These are phyloP conservation scores for Coemansia biformis DNA, from an alignment of 192 early-diverging fungal genomes.

Conservation along the genomic window DNA sequence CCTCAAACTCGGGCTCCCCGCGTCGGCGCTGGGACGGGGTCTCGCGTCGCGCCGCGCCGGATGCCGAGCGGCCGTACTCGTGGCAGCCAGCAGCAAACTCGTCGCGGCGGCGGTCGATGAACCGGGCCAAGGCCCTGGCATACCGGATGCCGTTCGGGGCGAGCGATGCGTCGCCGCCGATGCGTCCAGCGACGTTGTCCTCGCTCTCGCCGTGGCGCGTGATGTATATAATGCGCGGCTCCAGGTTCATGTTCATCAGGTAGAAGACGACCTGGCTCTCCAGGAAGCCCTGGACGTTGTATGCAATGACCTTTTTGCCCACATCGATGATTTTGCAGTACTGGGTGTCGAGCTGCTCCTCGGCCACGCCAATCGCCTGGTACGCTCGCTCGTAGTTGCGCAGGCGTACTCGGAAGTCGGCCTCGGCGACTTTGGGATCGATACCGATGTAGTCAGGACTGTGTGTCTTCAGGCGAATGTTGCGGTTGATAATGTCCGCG, in stretches of 20 bases:
- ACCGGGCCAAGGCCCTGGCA: conserved; percentile 67
- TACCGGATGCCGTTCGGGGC: conserved; percentile 68
- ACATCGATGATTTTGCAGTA: conserved; percentile 97
- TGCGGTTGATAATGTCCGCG: conserved; percentile 64
- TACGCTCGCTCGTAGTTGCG: conserved; percentile 93
- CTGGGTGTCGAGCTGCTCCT: conserved; percentile 73
- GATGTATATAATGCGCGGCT: conserved; percentile 79
- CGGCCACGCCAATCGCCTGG: conserved; percentile 72
- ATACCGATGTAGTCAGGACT: conserved; percentile 93
- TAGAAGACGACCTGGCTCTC: conserved; percentile 94
- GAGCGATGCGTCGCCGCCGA: conserved; percentile 84
- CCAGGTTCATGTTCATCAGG: conserved; percentile 95
- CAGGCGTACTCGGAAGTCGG: conserved; percentile 81
- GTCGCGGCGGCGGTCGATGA: conserved; percentile 60
- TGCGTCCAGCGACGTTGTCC: conserved; percentile 77
- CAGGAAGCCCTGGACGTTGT: conserved; percentile 92
- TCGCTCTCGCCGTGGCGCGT: conserved; percentile 89
- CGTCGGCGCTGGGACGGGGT: too few species aligned
- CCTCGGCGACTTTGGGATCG: conserved; percentile 71
- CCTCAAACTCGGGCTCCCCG: too few species aligned
- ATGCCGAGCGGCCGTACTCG: too few species aligned
- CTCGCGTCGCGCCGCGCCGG: too few species aligned
- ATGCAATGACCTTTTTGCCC: conserved; percentile 90
- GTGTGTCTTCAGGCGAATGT: conserved; percentile 83
- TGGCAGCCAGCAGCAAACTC: conserved; percentile 46